These are phyloP conservation scores for Sclerotiophoma versabilis DNA, from an alignment of 2,329 filamentous ascomycete genomes.

Conservation along the genomic window DNA sequence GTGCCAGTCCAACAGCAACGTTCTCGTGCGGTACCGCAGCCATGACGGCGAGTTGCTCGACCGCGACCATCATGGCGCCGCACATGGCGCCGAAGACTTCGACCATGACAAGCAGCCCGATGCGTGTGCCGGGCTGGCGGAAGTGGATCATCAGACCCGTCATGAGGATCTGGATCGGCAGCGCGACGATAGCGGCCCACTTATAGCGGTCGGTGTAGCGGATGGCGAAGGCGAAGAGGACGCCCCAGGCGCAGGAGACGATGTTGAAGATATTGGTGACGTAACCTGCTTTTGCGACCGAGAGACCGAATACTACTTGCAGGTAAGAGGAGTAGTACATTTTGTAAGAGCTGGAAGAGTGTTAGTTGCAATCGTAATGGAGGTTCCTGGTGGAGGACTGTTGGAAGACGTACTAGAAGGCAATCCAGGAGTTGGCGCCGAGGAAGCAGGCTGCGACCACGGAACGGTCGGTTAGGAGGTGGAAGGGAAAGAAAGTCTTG, in stretches of 20 bases:
- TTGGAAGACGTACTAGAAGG: conserved; percentile 29
- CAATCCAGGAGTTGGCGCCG: conserved; percentile 27
- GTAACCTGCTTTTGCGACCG: conserved; percentile 26
- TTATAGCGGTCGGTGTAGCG: conserved; percentile 33
- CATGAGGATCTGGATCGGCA: conserved; percentile 37
- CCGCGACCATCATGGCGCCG: conserved; percentile 28
- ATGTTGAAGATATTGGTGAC: conserved; percentile 34
- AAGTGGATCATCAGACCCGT: conserved; percentile 38
- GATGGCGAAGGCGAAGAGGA: conserved; percentile 29
- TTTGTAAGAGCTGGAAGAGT: conserved; percentile 32
- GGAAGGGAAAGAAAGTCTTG: conserved; percentile 52
- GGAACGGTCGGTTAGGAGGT: conserved; percentile 56
- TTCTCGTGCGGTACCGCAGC: conserved; percentile 28
- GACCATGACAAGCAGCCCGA: conserved; percentile 38
- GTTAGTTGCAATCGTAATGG: background rate
- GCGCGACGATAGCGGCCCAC: conserved; percentile 27
- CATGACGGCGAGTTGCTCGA: conserved; percentile 31
- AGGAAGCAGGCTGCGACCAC: conserved; percentile 59
- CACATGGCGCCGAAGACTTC: conserved; percentile 36
- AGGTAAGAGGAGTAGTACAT: conserved; percentile 48
- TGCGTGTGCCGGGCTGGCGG: conserved; percentile 27
- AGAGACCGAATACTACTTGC: conserved; percentile 44
- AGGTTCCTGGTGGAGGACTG: too few relatives aligned
- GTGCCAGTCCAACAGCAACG: conserved; percentile 31
- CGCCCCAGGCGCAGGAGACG: conserved; percentile 27